phyloP scores from a whole-genome alignment of 805 yeast genomes.

The Maudiozyma bulderi region DNA sequence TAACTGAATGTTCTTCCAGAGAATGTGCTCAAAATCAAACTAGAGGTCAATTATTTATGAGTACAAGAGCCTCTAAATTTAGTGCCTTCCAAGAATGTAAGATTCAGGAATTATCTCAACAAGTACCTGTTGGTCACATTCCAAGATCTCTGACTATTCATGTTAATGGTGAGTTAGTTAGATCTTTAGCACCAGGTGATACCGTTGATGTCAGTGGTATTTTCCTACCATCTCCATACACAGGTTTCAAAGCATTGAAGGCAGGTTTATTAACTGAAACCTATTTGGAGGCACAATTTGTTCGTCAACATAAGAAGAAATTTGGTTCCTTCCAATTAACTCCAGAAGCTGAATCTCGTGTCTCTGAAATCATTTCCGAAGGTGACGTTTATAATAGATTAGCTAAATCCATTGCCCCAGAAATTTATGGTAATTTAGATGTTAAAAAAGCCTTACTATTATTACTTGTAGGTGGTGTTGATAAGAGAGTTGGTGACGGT shows the following conservation, averaged over 20 bases:
- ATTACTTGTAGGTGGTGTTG: slow-evolving; percentile 88
- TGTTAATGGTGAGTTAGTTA: slow-evolving; percentile 84
- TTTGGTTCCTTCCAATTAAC: slow-evolving; percentile 59
- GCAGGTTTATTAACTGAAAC: slow-evolving; percentile 95
- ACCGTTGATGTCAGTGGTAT: slow-evolving; percentile 88
- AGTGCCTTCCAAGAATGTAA: slow-evolving; percentile 91
- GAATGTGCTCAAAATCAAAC: slow-evolving; percentile 71
- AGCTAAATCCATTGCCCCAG: slow-evolving; percentile 92
- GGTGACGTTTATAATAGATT: slow-evolving; percentile 73
- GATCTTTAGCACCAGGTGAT: slow-evolving; percentile 89
- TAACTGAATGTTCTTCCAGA: slow-evolving; percentile 73
- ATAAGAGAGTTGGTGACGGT: slow-evolving; percentile 92
- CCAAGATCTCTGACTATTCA: slow-evolving; percentile 82
- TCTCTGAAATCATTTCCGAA: slow-evolving; percentile 42
- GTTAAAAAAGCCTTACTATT: slow-evolving; percentile 83
- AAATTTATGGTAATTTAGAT: slow-evolving; percentile 88
- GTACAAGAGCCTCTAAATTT: slow-evolving; percentile 93
- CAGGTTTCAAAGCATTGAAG: slow-evolving; percentile 84
- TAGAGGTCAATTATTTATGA: slow-evolving; percentile 82
- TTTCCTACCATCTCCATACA: slow-evolving; percentile 87
- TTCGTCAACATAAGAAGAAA: slow-evolving; percentile 81
- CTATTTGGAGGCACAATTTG: slow-evolving; percentile 76
- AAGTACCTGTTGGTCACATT: slow-evolving; percentile 96
- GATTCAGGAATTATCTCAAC: slow-evolving; percentile 88
- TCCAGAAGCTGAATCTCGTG: slow-evolving; percentile 44